Percentiles rank a stretch among this genome's conserved stretches.
phyloP scores from a whole-genome alignment of 176 grass and related monocot species.

The Themeda triandra region DNA sequence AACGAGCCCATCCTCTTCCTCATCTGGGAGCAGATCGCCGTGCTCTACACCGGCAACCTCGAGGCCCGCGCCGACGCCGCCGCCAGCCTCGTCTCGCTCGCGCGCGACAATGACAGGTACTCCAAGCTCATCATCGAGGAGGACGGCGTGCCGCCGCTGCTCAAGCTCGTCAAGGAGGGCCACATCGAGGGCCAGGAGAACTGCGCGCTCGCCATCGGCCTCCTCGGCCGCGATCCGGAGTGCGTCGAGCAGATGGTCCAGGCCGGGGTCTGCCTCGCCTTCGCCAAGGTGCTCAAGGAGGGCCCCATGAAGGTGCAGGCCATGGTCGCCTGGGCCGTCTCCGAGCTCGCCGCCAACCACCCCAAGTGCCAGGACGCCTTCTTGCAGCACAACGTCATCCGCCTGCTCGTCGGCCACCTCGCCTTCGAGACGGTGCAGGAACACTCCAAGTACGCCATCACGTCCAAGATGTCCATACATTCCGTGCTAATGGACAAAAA shows the following conservation, averaged over 20 bases:
- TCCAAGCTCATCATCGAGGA: conserved; percentile 97
- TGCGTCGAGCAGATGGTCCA: conserved; percentile 92
- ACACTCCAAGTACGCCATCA: conserved; percentile 81
- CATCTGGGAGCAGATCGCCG: conserved; percentile 98
- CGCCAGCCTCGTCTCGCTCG: conserved; percentile 87
- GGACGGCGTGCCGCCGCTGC: conserved; percentile 76
- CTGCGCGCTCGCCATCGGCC: conserved; percentile 75
- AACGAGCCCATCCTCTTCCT: conserved; percentile 99
- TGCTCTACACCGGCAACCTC: conserved; percentile 80
- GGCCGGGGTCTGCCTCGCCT: conserved; percentile 59
- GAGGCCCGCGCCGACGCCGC: conserved; percentile 85
- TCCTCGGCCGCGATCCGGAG: conserved; percentile 82
- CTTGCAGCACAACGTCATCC: conserved; percentile 71
- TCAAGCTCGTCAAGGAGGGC: conserved; percentile 76
- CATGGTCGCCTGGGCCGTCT: conserved; percentile 87
- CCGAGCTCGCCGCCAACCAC: conserved; percentile 73
- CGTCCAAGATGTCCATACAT: conserved; percentile 83
- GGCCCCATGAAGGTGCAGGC: conserved; percentile 91
- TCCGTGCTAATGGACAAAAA: conserved; percentile 88
- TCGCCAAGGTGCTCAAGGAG: conserved; percentile 97
- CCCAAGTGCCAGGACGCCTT: conserved; percentile 90
- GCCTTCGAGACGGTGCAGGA: conserved; percentile 97
- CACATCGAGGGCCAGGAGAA: conserved; percentile 77
- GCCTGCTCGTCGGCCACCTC: conserved; percentile 72
- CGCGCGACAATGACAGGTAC: conserved; percentile 80